phyloP scores from a whole-genome alignment of 306 rosid species.

The Pterocarpus santalinus region DNA sequence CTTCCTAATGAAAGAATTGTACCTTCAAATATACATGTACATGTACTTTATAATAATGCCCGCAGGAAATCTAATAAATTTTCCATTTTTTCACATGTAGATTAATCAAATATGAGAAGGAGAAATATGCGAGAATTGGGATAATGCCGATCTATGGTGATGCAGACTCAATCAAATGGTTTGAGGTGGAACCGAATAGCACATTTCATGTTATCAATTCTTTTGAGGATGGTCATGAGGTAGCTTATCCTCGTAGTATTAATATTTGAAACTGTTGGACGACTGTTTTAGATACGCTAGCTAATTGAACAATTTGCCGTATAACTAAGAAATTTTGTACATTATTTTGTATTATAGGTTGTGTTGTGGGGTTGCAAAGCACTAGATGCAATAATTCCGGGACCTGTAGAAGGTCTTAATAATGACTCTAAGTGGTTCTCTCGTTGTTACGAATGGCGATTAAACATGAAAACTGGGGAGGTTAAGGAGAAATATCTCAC shows the following conservation, averaged over 20 bases:
- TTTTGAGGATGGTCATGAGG: slow-evolving; percentile 77
- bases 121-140: slow-evolving; percentile 73
- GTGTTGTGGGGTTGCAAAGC: slow-evolving; percentile 83
- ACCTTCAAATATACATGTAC: not conserved
- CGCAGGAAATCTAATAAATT: not conserved
- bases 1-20: not conserved
- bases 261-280: not conserved
- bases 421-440: slow-evolving; percentile 53
- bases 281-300: too few species aligned
- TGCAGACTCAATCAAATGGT: slow-evolving; percentile 70
- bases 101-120: slow-evolving; percentile 57
- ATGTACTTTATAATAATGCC: too few species aligned
- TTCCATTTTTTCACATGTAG: slow-evolving; percentile 37
- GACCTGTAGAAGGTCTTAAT: slow-evolving; percentile 51
- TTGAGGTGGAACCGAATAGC: slow-evolving; percentile 68
- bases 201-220: slow-evolving; percentile 73
- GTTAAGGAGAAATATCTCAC: slow-evolving; percentile 61
- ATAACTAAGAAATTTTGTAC: slow-evolving; percentile 1
- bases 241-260: not conserved
- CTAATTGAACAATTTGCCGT: not conserved
- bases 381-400: slow-evolving; percentile 64
- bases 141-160: slow-evolving; percentile 80
- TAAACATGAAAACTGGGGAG: slow-evolving; percentile 66
- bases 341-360: slow-evolving; percentile 49
- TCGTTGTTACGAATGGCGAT: slow-evolving; percentile 69